phyloP scores from a whole-genome alignment of 345 rosid species.

The Populus simonii region DNA sequence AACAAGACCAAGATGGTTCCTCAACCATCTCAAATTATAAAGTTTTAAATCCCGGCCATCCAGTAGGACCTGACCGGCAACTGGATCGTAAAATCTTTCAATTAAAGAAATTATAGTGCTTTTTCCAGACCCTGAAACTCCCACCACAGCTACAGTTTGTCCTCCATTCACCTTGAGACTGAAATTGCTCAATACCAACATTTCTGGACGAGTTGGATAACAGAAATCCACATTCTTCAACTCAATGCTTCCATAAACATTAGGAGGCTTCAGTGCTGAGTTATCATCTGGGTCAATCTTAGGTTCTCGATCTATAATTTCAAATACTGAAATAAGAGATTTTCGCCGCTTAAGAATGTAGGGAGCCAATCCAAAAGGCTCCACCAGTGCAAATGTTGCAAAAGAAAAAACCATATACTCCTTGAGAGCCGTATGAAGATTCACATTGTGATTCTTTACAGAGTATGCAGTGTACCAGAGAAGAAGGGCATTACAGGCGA shows the following conservation, averaged over 20 bases:
- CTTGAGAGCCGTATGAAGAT: conserved; percentile 72
- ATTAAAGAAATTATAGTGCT: conserved; percentile 94
- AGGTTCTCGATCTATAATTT: conserved; percentile 92
- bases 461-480: conserved; percentile 88
- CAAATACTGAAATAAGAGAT: conserved; percentile 91
- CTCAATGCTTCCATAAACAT: conserved; percentile 95
- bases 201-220: conserved; percentile 87
- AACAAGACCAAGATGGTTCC: conserved; percentile 91
- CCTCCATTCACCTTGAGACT: conserved; percentile 94
- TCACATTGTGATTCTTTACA: conserved; percentile 44
- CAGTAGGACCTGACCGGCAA: conserved; percentile 90
- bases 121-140: conserved; percentile 99
- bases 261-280: conserved; percentile 85
- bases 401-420: conserved; percentile 98
- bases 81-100: conserved; percentile 94
- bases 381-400: conserved; percentile 97
- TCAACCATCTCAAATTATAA: conserved; percentile 91
- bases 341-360: conserved; percentile 89
- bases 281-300: conserved; percentile 92
- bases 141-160: conserved; percentile 97
- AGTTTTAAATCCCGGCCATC: conserved; percentile 90
- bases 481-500: conserved; percentile 96
- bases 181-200: conserved; percentile 92
- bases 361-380: conserved; percentile 99
- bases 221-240: conserved; percentile 93